Base-by-base conservation (phyloP, 305 asterid genomes). In the Stenogyne calaminthoides region DNA sequence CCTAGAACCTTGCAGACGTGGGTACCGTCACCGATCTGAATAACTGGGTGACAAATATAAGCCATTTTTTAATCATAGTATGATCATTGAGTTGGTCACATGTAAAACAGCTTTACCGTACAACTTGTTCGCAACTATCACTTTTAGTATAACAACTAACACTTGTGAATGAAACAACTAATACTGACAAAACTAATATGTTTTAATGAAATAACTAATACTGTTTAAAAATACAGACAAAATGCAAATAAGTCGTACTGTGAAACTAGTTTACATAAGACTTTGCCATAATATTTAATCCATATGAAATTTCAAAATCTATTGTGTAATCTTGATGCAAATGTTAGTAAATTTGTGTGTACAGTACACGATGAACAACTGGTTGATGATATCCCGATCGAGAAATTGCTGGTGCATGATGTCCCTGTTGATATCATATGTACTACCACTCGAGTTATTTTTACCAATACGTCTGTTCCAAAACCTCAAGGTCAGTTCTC, bases 361-460 rank as follows among this genome's bases (percentile, higher is more conserved):
- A 39, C 86, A 94, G 98, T 90, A 75, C 98, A 91, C 25, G 97
- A 88, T 25, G 87, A 86, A 64, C 98, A 94, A 70, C 82, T 94
- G 65, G 92, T 88, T 15, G 96, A 88, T 52, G 97, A 93, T 64
- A 91, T 93, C 74, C 98, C 95, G 3, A 51, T 85, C 5, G 90
- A 91, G 82, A 91, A 91, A 79, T 80, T 94, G 81, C 77, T 87
- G 76, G 72, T 94, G 57, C 98, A 91, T 25, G 98, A 94, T 66
- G 97, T 91, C 44, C 98, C 97, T 2, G 98, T 91, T 61, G 98
- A 94, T 82, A 91, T 91, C 62, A 86, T 94, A 75, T 94, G 98
- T 80, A 94, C 98, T 60, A 97, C 97, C 22, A 91, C 97, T 10
- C 87, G 68, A 74, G 81, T 94, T 76, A 87, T 94, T 55, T 91